These are phyloP conservation scores for Hericium rajendrae DNA, from an alignment of 768 basidiomycete species.

Conservation along the genomic window DNA sequence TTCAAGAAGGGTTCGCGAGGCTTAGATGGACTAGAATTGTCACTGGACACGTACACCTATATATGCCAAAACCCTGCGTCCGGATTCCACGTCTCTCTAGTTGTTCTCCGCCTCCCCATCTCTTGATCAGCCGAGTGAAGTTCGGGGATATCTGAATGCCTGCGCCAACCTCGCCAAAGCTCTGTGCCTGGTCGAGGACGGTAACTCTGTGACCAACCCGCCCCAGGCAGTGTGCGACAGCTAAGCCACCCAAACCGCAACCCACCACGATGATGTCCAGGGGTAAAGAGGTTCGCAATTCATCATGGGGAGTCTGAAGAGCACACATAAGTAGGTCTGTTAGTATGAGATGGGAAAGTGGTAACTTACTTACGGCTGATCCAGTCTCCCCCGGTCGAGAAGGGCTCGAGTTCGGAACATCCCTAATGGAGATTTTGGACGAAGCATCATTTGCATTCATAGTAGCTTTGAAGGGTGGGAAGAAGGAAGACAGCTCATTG, in stretches of 20 bases:
- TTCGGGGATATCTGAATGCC: constrained; percentile 41
- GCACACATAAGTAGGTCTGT: too few species aligned
- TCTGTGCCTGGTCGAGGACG: constrained; percentile 32
- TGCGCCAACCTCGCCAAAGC: constrained; percentile 39
- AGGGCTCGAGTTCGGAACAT: too few species aligned
- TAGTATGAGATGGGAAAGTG: too few species aligned
- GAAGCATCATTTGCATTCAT: too few species aligned
- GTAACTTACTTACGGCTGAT: too few species aligned
- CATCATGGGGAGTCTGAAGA: too few species aligned
- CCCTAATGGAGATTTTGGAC: too few species aligned
- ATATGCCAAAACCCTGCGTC: constrained; percentile 30
- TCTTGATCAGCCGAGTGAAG: constrained; percentile 32
- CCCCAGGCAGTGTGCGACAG: constrained; percentile 35
- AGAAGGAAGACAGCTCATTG: too few species aligned
- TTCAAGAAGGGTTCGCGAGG: not conserved
- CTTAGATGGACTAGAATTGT: not conserved
- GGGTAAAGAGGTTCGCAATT: not conserved
- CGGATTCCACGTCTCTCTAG: constrained; percentile 29
- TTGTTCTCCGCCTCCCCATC: constrained; percentile 41
- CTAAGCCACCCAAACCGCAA: constrained; percentile 41
- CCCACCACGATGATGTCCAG: constrained; percentile 37
- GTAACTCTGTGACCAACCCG: constrained; percentile 39
- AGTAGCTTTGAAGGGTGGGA: too few species aligned
- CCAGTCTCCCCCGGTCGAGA: too few species aligned
- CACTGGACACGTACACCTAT: constrained; percentile 28